Conservation (phyloP, 163 green algal genomes). For the Scenedesmus sp. region DNA sequence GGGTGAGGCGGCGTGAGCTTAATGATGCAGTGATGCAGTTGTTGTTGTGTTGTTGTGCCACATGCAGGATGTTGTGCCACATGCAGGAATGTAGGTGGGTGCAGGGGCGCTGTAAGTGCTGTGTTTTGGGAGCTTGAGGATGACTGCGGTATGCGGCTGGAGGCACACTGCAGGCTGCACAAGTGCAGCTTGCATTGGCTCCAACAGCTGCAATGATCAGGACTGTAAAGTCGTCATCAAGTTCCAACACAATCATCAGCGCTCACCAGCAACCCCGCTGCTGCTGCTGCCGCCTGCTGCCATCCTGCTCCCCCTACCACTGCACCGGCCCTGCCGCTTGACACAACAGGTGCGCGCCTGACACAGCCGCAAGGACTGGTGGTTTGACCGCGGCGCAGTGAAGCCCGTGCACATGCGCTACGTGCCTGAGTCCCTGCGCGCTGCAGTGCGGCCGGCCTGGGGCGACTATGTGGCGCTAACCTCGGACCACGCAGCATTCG, state of each 20-base stretch:
- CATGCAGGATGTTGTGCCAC: background rate
- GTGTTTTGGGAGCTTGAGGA: too few relatives aligned
- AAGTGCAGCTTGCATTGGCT: too few relatives aligned
- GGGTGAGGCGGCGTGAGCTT: background rate
- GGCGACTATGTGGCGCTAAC: conserved; percentile 21
- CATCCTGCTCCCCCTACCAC: too few relatives aligned
- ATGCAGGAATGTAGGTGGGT: background rate
- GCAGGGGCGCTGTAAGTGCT: too few relatives aligned
- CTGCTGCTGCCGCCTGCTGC: background rate
- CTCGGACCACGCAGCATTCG: background rate
- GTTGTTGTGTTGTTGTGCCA: background rate
- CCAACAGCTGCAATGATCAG: too few relatives aligned
- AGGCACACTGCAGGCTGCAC: too few relatives aligned
- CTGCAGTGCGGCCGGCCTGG: conserved; percentile 12
- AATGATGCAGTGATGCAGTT: background rate
- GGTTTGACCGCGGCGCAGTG: conserved; percentile 8
- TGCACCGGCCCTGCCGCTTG: background rate
- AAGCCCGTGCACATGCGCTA: background rate
- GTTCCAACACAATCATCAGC: too few relatives aligned
- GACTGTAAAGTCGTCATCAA: too few relatives aligned
- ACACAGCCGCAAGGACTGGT: conserved; percentile 2
- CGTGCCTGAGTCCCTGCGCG: conserved; percentile 1
- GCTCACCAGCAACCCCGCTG: background rate
- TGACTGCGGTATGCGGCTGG: too few relatives aligned
- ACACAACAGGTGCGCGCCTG: conserved; percentile 17